Evolutionary conservation across 2,329 filamentous ascomycete species (phyloP).

Genomic region (Cryphonectria parasitica): DNA sequence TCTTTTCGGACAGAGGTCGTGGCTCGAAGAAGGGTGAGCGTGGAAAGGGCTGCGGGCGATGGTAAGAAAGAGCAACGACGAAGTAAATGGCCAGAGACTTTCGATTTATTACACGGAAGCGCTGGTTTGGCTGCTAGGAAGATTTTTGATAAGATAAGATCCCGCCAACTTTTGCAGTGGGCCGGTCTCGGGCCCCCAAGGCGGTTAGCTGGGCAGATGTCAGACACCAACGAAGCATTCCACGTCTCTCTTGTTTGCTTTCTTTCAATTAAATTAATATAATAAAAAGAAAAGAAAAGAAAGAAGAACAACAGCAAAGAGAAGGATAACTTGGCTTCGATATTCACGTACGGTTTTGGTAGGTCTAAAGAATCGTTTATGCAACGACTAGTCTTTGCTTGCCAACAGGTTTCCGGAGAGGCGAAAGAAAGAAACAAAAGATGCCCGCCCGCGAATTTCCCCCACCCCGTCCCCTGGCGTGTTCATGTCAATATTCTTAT

Average conservation of each 20-base stretch:
- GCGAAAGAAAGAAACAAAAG: conserved; percentile 9
- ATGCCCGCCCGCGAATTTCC: not conserved
- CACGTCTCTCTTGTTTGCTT: not conserved
- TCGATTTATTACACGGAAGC: not conserved
- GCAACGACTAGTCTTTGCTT: conserved; percentile 28
- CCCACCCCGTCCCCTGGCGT: not conserved
- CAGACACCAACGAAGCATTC: not conserved
- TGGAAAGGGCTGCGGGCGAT: not conserved
- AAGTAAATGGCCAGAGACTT: not conserved
- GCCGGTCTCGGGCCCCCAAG: not conserved
- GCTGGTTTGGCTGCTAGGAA: not conserved
- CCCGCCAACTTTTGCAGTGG: not conserved
- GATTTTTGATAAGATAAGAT: conserved; percentile 22
- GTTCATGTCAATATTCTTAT: conserved; percentile 18
- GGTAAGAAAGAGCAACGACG: too few species aligned
- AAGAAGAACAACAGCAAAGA: not conserved
- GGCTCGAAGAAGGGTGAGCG: not conserved
- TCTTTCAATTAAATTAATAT: too few species aligned
- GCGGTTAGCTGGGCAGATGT: not conserved
- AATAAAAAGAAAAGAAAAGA: not conserved
- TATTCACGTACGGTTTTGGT: conserved; percentile 21
- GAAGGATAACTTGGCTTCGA: conserved; percentile 7
- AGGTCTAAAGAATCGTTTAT: conserved; percentile 29
- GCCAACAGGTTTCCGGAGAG: conserved; percentile 9
- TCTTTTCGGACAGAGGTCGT: conserved; percentile 2